Base-by-base conservation (phyloP, 2,329 filamentous ascomycete genomes). In the Colletotrichum karsti region DNA sequence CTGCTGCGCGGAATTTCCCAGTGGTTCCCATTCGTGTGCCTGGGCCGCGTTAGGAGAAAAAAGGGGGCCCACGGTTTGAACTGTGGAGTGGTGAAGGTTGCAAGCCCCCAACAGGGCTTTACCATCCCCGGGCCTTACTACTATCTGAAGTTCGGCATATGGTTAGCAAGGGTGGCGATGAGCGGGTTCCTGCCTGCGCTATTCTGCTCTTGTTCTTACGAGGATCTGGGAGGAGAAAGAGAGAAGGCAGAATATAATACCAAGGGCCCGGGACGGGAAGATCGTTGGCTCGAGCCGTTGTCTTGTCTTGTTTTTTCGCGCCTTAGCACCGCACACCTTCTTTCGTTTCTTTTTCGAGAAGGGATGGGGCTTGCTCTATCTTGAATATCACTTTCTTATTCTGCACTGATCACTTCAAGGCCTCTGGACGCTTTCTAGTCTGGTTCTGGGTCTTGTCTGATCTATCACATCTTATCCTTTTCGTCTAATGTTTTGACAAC, bases 361-460 rank as follows among this genome's bases (percentile, higher is more conserved):
- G 53, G 53, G 54, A 67, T 67, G 64, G 64, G 35, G 64, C 53
- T 58, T 53, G 37, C 39, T 53, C 44, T 53, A 30, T 46, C 48
- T 30, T 44, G 20, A 28, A 39, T 46, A 39, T 33, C 8, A 37
- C 15, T 18, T 48, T 37, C 24, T 51, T 15, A 7, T 50, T 20
- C 33, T 46, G 48, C 57, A 13, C 41, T 28, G 26, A 44, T 35
- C 28, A 33, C 56, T 15, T n/a, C 30, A 15, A 26, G 46, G 26
- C 46, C 15, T 30, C 46, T 33, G n/a, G 26, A 51, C 46, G 0
- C 28, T 9, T 33, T 33, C 54, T 39, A 56, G 35, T 56, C 51
- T 53, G 10, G 4, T 1, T 65, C 18, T 20, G 26, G 46, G 26
- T 51, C 12, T 1, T 9, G 42, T 46, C 42, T 22, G 8, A n/a